Base-by-base conservation (phyloP, 2,329 filamentous ascomycete genomes). In the Colletotrichum destructivum region DNA sequence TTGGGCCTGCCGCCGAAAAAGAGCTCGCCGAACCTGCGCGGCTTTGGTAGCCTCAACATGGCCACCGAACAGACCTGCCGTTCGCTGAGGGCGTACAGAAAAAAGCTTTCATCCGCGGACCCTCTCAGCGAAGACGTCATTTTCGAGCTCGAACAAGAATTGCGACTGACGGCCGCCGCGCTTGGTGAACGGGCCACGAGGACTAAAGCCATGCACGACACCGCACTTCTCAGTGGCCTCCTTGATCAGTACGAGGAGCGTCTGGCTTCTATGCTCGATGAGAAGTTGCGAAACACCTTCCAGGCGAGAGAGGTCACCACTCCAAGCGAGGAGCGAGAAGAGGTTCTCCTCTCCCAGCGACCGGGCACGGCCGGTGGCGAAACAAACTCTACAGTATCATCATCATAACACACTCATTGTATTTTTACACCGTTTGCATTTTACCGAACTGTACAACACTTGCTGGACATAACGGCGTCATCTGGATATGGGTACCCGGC, bases 221-320 rank as follows among this genome's bases (percentile, higher is more conserved):
- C 86, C 21, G 84, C 89, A 60, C 82, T 93, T 44, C 55, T 74
- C 21, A 88, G 86, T 51, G 91, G 90, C 61, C 82, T 95, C 55
- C 83, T 95, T 9, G 93, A 94, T 75, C 90, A 94, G 81, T 94
- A 94, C 77, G 93, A 92, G 2, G 92, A 94, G 77, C 87, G 90
- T 71, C 83, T 95, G 59, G 89, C 94, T 7, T 89, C 86, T 56
- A 86, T 94, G 80, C 85, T 95, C 55, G 92, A 95, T 74, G 91
- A 94, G 79, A 93, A 92, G 79, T 85, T 94, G 62, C 83, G 87
- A 57, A 80, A 90, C 44, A 85, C 78, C 12, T 82, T 76, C 78
- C 82, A 46, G 78, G 76, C 67, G 77, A 81, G 69, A 74, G 76
- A 65, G 74, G 63, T 73, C 74, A 38, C 76, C 77, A 59, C 79